These are phyloP conservation scores for Phellinidium pouzarii DNA, from an alignment of 1,284 basidiomycete genomes.

Conservation along the genomic window DNA sequence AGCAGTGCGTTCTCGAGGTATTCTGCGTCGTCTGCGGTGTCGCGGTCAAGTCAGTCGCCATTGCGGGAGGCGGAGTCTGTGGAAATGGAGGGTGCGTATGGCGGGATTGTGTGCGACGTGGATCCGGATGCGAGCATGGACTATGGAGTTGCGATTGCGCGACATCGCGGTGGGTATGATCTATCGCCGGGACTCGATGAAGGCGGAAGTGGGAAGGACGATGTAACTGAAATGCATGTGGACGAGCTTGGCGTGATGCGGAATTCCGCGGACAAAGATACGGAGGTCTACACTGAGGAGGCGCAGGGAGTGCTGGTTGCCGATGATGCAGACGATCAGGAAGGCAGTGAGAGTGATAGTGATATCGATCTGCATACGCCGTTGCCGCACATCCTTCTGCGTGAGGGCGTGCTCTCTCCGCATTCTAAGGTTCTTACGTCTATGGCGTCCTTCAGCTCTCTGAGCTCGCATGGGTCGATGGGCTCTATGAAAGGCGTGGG, in stretches of 20 bases:
- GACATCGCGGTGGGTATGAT: slow-evolving; percentile 17
- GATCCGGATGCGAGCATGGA: slow-evolving; percentile 12
- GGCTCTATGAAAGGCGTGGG: background rate
- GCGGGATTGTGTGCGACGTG: slow-evolving; percentile 7
- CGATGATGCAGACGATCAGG: slow-evolving; percentile 31
- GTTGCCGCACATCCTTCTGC: slow-evolving; percentile 69
- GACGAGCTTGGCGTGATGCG: slow-evolving; percentile 12
- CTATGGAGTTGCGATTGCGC: slow-evolving; percentile 17
- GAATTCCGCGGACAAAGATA: background rate
- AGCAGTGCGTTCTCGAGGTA: background rate
- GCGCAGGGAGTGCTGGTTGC: background rate
- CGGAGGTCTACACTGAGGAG: too few relatives aligned
- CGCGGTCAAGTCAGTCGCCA: background rate
- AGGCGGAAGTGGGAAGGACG: background rate
- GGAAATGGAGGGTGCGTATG: slow-evolving; percentile 13
- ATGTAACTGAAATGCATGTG: background rate
- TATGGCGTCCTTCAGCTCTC: slow-evolving; percentile 22
- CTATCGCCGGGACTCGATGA: background rate
- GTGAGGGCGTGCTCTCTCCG: slow-evolving; percentile 67
- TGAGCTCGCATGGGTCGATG: slow-evolving; percentile 1
- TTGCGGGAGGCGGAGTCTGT: background rate
- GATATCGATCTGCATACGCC: slow-evolving; percentile 73
- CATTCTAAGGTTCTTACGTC: slow-evolving; percentile 58
- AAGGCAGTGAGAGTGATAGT: slow-evolving; percentile 51
- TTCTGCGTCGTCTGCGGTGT: background rate